Percentiles rank a stretch among this genome's conserved stretches.
phyloP scores from a whole-genome alignment of 768 basidiomycete species.

The Russula sp. region DNA sequence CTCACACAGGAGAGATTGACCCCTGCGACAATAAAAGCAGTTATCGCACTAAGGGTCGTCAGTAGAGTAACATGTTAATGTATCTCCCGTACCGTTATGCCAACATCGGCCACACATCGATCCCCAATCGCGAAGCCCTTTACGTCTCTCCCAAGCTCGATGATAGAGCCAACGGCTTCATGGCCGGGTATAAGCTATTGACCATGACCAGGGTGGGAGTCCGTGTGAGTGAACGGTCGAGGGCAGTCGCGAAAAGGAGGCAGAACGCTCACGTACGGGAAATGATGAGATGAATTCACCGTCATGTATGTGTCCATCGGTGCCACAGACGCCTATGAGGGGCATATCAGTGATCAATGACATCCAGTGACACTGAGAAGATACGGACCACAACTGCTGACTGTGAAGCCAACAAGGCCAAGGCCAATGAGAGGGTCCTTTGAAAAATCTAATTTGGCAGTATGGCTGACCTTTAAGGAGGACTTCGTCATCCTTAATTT shows the following conservation, averaged over 20 bases:
- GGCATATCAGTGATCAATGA: conserved; percentile 4
- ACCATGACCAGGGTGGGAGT: not conserved
- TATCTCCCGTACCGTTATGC: conserved; percentile 49
- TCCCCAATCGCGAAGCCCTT: conserved; percentile 72
- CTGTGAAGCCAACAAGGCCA: conserved; percentile 5
- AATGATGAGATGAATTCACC: conserved; percentile 70
- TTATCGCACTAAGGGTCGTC: conserved; percentile 53
- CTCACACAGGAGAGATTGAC: conserved; percentile 78
- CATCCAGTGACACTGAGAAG: not conserved
- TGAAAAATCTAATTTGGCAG: not conserved
- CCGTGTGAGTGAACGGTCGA: not conserved
- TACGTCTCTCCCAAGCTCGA: conserved; percentile 75
- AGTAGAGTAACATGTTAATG: not conserved
- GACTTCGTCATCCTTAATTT: conserved; percentile 61
- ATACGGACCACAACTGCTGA: conserved; percentile 28
- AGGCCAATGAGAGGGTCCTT: not conserved
- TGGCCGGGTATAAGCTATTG: conserved; percentile 64
- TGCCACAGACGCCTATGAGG: conserved; percentile 55
- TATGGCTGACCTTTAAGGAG: conserved; percentile 56
- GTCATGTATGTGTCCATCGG: conserved; percentile 55
- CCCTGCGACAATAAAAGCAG: conserved; percentile 86
- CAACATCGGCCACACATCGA: conserved; percentile 79
- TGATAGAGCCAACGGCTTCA: conserved; percentile 67
- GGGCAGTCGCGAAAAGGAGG: not conserved
- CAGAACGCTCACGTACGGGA: conserved; percentile 40